phyloP scores from a whole-genome alignment of 1,284 basidiomycete genomes.

The Leccinum pachyderme region DNA sequence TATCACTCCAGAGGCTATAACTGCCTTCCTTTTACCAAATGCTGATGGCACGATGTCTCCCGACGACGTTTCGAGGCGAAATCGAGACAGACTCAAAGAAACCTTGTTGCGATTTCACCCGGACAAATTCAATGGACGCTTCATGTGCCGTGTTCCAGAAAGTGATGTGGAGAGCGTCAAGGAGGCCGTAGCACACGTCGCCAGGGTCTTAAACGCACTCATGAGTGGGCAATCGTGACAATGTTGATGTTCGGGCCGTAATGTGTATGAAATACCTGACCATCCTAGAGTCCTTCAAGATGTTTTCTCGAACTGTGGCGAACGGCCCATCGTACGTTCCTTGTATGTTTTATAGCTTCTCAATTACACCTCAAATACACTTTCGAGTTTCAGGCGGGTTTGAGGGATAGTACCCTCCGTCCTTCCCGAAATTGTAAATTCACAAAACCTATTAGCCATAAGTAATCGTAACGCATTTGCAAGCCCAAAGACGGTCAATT shows the following conservation, averaged over 20 bases:
- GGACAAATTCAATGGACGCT: conserved; percentile 79
- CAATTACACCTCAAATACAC: too few relatives aligned
- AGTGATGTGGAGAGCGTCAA: conserved; percentile 70
- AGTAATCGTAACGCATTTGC: too few relatives aligned
- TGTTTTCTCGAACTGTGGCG: too few relatives aligned
- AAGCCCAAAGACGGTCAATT: too few relatives aligned
- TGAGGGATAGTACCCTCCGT: too few relatives aligned
- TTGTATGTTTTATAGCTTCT: too few relatives aligned
- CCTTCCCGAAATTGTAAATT: too few relatives aligned
- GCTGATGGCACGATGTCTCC: conserved; percentile 8
- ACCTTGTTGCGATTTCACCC: conserved; percentile 80
- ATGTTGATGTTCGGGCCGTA: background rate
- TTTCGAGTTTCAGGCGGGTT: too few relatives aligned
- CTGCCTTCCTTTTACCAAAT: conserved; percentile 56
- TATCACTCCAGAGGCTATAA: conserved; percentile 57
- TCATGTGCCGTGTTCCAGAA: conserved; percentile 55
- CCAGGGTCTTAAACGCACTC: conserved; percentile 48
- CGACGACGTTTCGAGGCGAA: conserved; percentile 36
- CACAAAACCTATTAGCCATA: too few relatives aligned
- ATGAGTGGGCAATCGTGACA: conserved; percentile 35
- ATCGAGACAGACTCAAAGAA: conserved; percentile 66
- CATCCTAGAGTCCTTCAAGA: background rate
- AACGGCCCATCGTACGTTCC: too few relatives aligned
- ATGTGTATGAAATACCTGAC: background rate
- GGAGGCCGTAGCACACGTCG: conserved; percentile 75